A percentile compares a stretch with the other conserved stretches of the same genome.
Conservation (phyloP, 345 rosid genomes). For the Lumnitzera littorea region DNA sequence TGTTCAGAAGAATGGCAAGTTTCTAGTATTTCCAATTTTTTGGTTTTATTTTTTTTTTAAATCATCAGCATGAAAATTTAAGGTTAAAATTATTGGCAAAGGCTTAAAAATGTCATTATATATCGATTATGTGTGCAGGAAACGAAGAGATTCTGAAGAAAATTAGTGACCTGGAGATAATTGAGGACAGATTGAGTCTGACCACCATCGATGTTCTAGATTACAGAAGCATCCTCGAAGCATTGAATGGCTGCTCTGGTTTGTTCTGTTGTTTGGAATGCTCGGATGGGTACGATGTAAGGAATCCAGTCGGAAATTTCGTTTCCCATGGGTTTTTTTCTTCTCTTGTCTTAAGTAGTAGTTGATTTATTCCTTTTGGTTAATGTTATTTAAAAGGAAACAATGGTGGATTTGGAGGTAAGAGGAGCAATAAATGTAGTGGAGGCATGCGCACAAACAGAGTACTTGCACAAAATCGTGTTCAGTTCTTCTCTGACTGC, state of each 20-base stretch:
- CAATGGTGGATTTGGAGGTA: conserved; percentile 57
- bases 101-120: neutral
- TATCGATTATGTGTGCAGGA: conserved; percentile 17
- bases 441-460: conserved; percentile 85
- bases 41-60: neutral
- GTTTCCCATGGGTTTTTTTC: neutral
- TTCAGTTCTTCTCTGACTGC: conserved; percentile 72
- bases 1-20: conserved; percentile 49
- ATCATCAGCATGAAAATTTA: too few species aligned
- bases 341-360: neutral
- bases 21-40: neutral
- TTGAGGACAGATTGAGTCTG: conserved; percentile 45
- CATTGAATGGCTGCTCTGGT: conserved; percentile 62
- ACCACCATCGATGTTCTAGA: conserved; percentile 61
- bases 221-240: conserved; percentile 66
- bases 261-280: conserved; percentile 68
- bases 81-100: neutral
- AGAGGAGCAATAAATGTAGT: conserved; percentile 80
- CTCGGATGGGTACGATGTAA: conserved; percentile 62
- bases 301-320: neutral
- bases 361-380: neutral
- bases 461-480: conserved; percentile 48
- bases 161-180: conserved; percentile 54
- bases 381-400: conserved; percentile 29
- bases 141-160: conserved; percentile 51